These are phyloP conservation scores for Pleodorina starrii DNA, from an alignment of 139 green algal species.

Conservation along the genomic window DNA sequence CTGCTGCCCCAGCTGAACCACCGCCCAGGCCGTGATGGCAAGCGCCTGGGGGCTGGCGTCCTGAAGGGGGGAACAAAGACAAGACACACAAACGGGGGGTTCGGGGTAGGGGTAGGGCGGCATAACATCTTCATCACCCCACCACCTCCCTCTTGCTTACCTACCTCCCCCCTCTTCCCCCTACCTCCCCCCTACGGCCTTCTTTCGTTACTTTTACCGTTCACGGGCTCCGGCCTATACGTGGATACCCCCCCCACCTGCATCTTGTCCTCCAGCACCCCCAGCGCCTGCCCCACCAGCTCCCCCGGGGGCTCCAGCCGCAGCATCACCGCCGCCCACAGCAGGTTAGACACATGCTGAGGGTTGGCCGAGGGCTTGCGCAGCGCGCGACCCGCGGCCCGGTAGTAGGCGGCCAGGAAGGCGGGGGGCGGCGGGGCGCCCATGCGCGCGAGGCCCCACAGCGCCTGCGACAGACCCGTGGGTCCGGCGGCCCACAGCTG, in stretches of 20 bases:
- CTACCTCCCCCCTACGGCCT: no score
- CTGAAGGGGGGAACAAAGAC: neutral
- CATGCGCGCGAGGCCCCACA: slow-evolving; percentile 42
- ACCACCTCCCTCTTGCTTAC: no score
- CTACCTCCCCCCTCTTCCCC: no score
- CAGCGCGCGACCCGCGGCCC: neutral
- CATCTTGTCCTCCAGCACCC: neutral
- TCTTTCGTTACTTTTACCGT: no score
- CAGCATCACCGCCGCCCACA: slow-evolving; percentile 37
- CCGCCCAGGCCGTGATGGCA: slow-evolving; percentile 21
- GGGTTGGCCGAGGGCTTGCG: neutral
- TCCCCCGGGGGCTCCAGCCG: neutral
- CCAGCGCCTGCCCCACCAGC: slow-evolving; percentile 1
- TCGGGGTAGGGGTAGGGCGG: neutral
- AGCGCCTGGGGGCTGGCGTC: slow-evolving; percentile 10
- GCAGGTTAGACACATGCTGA: slow-evolving; percentile 37
- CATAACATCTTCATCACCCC: no score
- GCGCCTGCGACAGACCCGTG: slow-evolving; percentile 36
- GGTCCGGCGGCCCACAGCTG: neutral
- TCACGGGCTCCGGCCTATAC: no score
- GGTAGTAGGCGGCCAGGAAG: neutral
- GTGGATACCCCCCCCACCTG: slow-evolving; percentile 15
- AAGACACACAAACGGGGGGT: neutral
- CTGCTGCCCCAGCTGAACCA: neutral
- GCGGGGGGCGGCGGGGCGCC: neutral